A percentile compares a stretch with the other conserved stretches of the same genome.
phyloP scores from a whole-genome alignment of 257 asterid genomes.

The Schizonepeta tenuifolia region DNA sequence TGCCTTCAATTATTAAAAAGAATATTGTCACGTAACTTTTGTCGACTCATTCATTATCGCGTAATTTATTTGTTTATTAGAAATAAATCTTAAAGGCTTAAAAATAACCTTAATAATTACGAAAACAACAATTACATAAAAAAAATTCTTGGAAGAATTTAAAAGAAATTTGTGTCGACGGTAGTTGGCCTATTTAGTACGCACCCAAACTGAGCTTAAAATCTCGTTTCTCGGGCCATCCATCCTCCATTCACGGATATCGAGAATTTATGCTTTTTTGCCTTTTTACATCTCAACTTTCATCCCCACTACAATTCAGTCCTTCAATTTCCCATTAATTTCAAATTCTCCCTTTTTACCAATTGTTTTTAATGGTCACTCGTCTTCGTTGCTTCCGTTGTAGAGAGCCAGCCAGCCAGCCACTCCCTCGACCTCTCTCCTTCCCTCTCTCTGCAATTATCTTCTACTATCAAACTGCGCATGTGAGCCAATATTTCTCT shows the following conservation, averaged over 20 bases:
- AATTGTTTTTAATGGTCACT: constrained; percentile 41
- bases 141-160: not conserved
- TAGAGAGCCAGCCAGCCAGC: constrained; percentile 42
- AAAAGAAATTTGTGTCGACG: constrained; percentile 16
- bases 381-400: constrained; percentile 41
- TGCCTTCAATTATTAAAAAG: not conserved
- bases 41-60: too few relatives aligned
- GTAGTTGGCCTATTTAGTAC: constrained; percentile 45
- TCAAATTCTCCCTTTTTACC: constrained; percentile 31
- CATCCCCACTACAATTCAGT: constrained; percentile 9
- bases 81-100: not conserved
- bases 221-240: constrained; percentile 63
- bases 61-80: not conserved
- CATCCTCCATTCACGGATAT: constrained; percentile 54
- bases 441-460: constrained; percentile 23
- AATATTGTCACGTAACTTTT: not conserved
- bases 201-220: constrained; percentile 28
- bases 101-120: not conserved
- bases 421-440: constrained; percentile 30
- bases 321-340: constrained; percentile 41
- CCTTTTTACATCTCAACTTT: constrained; percentile 13
- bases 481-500: constrained; percentile 50
- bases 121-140: too few relatives aligned
- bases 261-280: constrained; percentile 48
- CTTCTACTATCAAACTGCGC: constrained; percentile 39